Percentiles rank a stretch among this genome's conserved stretches.
These are phyloP conservation scores for Lupinus albus DNA, from an alignment of 306 rosid species.

Conservation along the genomic window DNA sequence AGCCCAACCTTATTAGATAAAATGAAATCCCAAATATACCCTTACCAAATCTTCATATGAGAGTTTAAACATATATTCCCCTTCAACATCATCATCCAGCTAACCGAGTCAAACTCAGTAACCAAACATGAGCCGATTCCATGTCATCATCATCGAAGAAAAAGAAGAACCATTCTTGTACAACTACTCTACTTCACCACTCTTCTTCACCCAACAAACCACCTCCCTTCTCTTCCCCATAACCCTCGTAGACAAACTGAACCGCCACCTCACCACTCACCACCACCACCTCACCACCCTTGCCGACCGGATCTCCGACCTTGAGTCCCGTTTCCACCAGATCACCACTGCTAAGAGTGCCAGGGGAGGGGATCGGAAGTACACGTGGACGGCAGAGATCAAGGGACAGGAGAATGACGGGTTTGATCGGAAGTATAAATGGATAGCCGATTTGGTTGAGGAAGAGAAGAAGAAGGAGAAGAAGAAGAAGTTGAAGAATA, in stretches of 20 bases:
- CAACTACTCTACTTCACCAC: slow-evolving; percentile 21
- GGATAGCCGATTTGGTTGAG: slow-evolving; percentile 67
- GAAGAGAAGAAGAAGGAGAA: slow-evolving; percentile 57
- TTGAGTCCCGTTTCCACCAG: slow-evolving; percentile 78
- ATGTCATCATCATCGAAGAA: slow-evolving; percentile 53
- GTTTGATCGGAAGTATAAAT: slow-evolving; percentile 72
- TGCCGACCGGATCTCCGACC: slow-evolving; percentile 62
- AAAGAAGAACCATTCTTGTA: slow-evolving; percentile 52
- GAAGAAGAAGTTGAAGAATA: slow-evolving; percentile 57
- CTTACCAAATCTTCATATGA: too few relatives aligned
- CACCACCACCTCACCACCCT: slow-evolving; percentile 51
- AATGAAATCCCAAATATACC: too few relatives aligned
- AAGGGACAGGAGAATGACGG: slow-evolving; percentile 59
- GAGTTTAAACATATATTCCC: slow-evolving; percentile 37
- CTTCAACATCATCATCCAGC: slow-evolving; percentile 29
- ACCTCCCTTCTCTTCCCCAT: slow-evolving; percentile 50
- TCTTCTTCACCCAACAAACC: slow-evolving; percentile 47
- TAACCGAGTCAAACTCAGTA: slow-evolving; percentile 26
- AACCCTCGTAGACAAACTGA: too few relatives aligned
- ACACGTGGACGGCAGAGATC: slow-evolving; percentile 84
- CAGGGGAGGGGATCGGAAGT: slow-evolving; percentile 60
- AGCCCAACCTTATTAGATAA: too few relatives aligned
- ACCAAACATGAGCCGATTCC: slow-evolving; percentile 59
- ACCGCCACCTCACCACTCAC: slow-evolving; percentile 49
- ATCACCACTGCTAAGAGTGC: slow-evolving; percentile 40